A percentile compares a stretch with the other conserved stretches of the same genome.
phyloP scores from a whole-genome alignment of 1,284 basidiomycete genomes.

The Thecaphora thlaspeos region DNA sequence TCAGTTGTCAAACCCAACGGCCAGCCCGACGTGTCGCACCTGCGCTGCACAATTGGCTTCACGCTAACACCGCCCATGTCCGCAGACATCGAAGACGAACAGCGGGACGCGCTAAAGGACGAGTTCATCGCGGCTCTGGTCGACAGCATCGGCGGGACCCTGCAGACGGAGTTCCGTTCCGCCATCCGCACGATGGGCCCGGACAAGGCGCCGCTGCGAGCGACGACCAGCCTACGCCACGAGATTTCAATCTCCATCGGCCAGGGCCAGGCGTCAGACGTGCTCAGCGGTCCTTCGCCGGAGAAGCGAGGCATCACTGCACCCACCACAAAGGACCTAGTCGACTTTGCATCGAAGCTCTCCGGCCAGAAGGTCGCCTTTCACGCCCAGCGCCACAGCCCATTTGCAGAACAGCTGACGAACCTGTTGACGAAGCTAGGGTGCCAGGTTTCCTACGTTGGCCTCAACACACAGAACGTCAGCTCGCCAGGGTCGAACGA shows the following conservation, averaged over 20 bases:
- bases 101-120: neutral
- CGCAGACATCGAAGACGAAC: neutral
- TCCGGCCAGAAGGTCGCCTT: slow-evolving; percentile 32
- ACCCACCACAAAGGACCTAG: slow-evolving; percentile 21
- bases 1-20: neutral
- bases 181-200: slow-evolving; percentile 9
- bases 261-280: slow-evolving; percentile 5
- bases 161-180: slow-evolving; percentile 12
- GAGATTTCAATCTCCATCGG: neutral
- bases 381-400: slow-evolving; percentile 22
- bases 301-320: slow-evolving; percentile 8
- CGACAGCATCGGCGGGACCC: neutral
- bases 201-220: slow-evolving; percentile 5
- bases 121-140: neutral
- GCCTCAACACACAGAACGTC: slow-evolving; percentile 16
- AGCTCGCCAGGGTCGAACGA: slow-evolving; percentile 6
- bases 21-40: neutral
- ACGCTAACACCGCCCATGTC: neutral
- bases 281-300: too few species aligned
- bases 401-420: slow-evolving; percentile 23
- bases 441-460: slow-evolving; percentile 30
- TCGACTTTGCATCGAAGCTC: slow-evolving; percentile 11
- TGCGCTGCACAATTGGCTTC: neutral
- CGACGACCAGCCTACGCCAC: too few species aligned
- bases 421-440: slow-evolving; percentile 14